Base-by-base conservation (phyloP, 2,329 filamentous ascomycete species). In the Huntiella savannae region DNA sequence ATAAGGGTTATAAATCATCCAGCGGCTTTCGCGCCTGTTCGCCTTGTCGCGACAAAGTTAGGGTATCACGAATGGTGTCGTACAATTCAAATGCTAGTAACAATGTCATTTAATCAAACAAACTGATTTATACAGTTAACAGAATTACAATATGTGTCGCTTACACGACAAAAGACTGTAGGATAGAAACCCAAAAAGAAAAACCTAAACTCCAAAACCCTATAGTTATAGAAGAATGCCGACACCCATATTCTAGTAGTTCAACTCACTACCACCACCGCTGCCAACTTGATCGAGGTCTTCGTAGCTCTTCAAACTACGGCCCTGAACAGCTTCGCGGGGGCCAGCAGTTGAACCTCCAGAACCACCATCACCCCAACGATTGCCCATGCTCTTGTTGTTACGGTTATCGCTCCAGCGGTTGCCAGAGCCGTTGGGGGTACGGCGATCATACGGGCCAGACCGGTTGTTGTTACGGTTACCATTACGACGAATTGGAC, bases 261-360 rank as follows among this genome's bases (percentile, higher is more conserved):
- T 92, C 56, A 96, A 66, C 64, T 95, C 88, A 22, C 83, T 43
- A 36, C 79, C 77, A 36, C 79, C 83, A 33, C 73, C 69, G 11
- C 78, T 75, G 34, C 77, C 77, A 49, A 81, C 79, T 40, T 92
- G 88, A 64, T 98, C 91, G 17, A 98, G 68, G 59, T 98, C 91
- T 61, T 98, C 92, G 59, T 98, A 98, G 60, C 85, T 95, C 71
- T 93, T 94, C 53, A 98, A 65, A 51, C 83, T 94, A 48, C 91
- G 76, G 4, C 91, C 91, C 54, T 92, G 84, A 1, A 93, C 86
- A 8, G 91, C 88, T 62, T 96, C 87, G 15, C 83, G 75, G 15
- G 91, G 88, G 0, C 86, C 87, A 50, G 87, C 79, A 2, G 81
- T 77, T 33, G 80, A 77, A 17, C 74, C 80, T 35, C 82, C 80